Evolutionary conservation across 2,329 filamentous ascomycete genomes (phyloP).

Genomic region (Daldinia sp.): DNA sequence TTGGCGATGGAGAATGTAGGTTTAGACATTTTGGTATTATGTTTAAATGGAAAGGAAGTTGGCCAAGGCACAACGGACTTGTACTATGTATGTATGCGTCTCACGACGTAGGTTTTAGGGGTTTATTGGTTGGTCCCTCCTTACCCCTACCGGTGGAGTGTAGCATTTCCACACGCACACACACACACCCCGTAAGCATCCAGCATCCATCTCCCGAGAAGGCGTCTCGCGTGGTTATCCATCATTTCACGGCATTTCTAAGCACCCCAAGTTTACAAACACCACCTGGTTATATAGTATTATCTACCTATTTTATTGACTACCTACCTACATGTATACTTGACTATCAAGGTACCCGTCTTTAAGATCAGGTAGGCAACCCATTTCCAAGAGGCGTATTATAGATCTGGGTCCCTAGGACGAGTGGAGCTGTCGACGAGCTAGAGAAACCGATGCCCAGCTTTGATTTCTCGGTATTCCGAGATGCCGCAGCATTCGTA

Average conservation of each 20-base stretch:
- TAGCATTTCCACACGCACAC: neutral
- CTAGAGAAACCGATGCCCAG: too few species aligned
- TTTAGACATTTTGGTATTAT: slow-evolving; percentile 9
- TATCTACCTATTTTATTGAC: too few species aligned
- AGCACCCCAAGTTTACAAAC: neutral
- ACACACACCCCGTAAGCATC: too few species aligned
- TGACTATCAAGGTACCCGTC: too few species aligned
- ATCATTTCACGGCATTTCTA: neutral
- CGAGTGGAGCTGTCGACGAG: neutral
- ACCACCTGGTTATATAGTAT: too few species aligned
- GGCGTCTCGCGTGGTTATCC: too few species aligned
- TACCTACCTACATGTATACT: too few species aligned
- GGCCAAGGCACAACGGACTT: neutral
- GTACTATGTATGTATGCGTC: too few species aligned
- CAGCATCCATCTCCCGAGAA: too few species aligned
- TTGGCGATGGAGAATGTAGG: slow-evolving; percentile 29
- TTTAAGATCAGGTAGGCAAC: neutral
- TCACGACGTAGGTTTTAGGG: neutral
- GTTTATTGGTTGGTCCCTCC: neutral
- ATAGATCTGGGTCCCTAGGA: too few species aligned
- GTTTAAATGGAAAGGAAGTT: neutral
- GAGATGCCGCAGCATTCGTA: neutral
- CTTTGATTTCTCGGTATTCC: neutral
- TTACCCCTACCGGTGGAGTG: neutral
- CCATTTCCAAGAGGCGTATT: neutral